phyloP scores from a whole-genome alignment of 768 basidiomycete genomes.

The Xerocomellus amylosporus region DNA sequence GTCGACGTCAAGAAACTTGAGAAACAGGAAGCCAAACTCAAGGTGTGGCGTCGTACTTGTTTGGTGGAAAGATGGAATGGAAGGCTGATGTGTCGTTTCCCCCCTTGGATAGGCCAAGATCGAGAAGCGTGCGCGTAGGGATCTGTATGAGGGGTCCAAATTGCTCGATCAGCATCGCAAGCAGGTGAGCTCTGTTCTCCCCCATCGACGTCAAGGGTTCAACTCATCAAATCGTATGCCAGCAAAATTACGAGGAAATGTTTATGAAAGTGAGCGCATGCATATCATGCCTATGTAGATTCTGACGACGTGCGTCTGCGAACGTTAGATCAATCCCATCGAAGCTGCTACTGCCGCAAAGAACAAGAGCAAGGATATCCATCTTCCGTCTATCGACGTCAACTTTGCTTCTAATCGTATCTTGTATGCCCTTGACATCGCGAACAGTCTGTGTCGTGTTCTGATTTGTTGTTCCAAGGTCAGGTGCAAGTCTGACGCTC shows the following conservation, averaged over 20 bases:
- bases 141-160: conserved; percentile 96
- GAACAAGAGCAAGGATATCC: conserved; percentile 97
- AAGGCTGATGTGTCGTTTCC: background rate
- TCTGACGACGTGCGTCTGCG: background rate
- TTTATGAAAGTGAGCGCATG: conserved; percentile 83
- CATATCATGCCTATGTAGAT: background rate
- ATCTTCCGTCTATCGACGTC: conserved; percentile 92
- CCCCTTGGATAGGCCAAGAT: conserved; percentile 73
- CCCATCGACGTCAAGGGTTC: background rate
- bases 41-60: conserved; percentile 40
- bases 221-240: background rate
- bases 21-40: conserved; percentile 95
- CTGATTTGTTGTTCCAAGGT: conserved; percentile 40
- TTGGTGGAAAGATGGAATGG: background rate
- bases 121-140: conserved; percentile 87
- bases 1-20: conserved; percentile 95
- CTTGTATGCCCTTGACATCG: conserved; percentile 45
- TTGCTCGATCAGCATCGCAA: conserved; percentile 89
- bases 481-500: conserved; percentile 82
- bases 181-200: conserved; percentile 50
- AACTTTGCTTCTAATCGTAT: conserved; percentile 95
- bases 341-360: conserved; percentile 74
- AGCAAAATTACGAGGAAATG: conserved; percentile 99
- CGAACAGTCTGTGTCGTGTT: background rate
- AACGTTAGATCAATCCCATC: conserved; percentile 79